Evolutionary conservation across 2,329 filamentous ascomycete genomes (phyloP).

Genomic region (Monosporascus sp.): DNA sequence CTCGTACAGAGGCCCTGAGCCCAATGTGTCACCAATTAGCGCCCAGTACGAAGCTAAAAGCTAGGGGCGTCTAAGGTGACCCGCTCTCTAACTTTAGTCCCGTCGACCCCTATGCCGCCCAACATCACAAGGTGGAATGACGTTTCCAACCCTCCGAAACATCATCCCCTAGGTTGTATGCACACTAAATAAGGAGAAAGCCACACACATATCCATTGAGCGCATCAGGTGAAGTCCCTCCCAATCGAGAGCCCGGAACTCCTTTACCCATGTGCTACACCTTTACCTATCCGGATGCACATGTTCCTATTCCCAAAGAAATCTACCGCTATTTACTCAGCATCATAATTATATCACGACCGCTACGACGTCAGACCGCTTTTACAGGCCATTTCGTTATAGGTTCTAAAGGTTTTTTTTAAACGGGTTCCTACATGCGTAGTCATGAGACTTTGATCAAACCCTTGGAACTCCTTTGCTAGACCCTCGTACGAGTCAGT

Average conservation of each 20-base stretch:
- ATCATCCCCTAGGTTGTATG: too few relatives aligned
- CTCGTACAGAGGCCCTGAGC: too few relatives aligned
- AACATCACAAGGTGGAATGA: background rate
- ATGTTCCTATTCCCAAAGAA: background rate
- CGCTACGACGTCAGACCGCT: background rate
- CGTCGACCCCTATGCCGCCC: background rate
- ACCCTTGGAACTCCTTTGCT: background rate
- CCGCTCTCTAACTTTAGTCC: background rate
- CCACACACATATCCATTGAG: too few relatives aligned
- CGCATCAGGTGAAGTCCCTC: too few relatives aligned
- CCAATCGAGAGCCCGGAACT: too few relatives aligned
- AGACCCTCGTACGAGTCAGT: background rate
- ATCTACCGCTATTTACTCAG: background rate
- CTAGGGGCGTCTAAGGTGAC: background rate
- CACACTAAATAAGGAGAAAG: too few relatives aligned
- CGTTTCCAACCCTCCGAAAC: too few relatives aligned
- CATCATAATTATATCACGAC: background rate
- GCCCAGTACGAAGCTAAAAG: too few relatives aligned
- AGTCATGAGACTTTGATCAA: constrained; percentile 3
- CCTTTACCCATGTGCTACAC: background rate
- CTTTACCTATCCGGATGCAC: background rate
- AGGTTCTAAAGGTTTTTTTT: constrained; percentile 64
- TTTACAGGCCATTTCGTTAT: background rate
- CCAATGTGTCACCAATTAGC: too few relatives aligned
- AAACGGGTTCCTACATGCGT: constrained; percentile 84